Conservation (phyloP, 2,329 filamentous ascomycete species). For the Sordariomycetes sp. region DNA sequence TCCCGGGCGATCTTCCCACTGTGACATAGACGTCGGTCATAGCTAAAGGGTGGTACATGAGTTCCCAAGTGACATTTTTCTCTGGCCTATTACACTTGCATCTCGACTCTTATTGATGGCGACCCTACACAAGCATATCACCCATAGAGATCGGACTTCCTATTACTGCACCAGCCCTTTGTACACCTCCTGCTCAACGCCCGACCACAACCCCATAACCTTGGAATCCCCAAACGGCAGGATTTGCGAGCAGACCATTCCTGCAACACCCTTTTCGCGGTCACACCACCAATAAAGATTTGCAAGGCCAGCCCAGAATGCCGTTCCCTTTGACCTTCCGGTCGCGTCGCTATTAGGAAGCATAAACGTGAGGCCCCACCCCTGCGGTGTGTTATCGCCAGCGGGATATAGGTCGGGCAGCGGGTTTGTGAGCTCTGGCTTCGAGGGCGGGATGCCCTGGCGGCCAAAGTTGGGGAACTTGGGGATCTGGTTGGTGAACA, state of each 20-base stretch:
- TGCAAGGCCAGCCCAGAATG: constrained; percentile 43
- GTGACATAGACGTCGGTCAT: too few relatives aligned
- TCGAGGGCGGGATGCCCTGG: constrained; percentile 27
- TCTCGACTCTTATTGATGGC: too few relatives aligned
- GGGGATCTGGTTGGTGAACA: constrained; percentile 53
- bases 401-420: constrained; percentile 35
- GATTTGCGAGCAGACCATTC: constrained; percentile 35
- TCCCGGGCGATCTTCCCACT: too few relatives aligned
- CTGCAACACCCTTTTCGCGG: constrained; percentile 42
- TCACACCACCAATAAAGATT: constrained; percentile 54
- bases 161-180: constrained; percentile 7
- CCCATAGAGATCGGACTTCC: too few relatives aligned
- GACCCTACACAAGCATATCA: too few relatives aligned
- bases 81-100: too few relatives aligned
- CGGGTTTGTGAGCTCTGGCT: constrained; percentile 31
- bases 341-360: constrained; percentile 32
- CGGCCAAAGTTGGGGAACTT: constrained; percentile 37
- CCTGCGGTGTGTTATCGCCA: constrained; percentile 36
- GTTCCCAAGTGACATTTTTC: too few relatives aligned
- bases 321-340: constrained; percentile 36
- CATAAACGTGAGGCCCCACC: constrained; percentile 51
- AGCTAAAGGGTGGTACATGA: too few relatives aligned
- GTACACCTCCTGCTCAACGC: constrained; percentile 24
- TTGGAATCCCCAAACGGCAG: constrained; percentile 32
- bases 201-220: constrained; percentile 24